Percentiles rank a stretch among this genome's conserved stretches.
Evolutionary conservation across 495 filamentous ascomycete genomes (phyloP).

Genomic region (Xylaria grammica): DNA sequence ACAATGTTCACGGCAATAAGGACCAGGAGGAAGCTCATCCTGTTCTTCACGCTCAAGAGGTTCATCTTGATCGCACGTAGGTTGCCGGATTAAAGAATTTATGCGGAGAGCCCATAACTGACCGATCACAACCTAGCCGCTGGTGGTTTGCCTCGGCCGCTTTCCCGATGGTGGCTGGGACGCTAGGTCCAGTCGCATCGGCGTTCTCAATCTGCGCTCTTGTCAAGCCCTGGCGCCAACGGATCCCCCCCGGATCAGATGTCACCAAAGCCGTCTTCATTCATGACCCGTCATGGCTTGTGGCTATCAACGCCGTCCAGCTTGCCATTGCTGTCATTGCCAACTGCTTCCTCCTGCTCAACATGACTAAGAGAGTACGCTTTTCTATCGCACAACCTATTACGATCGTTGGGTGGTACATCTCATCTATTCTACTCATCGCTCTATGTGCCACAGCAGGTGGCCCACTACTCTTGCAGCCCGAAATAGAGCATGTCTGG

Average conservation of each 20-base stretch:
- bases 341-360: conserved; percentile 76
- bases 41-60: conserved; percentile 34
- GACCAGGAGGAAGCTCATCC: conserved; percentile 42
- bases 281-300: conserved; percentile 73
- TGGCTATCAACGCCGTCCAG: conserved; percentile 75
- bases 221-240: conserved; percentile 73
- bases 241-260: conserved; percentile 55
- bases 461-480: conserved; percentile 52
- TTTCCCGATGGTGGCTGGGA: conserved; percentile 81
- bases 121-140: conserved; percentile 47
- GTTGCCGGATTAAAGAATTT: neutral
- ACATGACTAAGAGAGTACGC: conserved; percentile 80
- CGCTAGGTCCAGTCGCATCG: conserved; percentile 80
- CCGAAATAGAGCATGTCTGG: conserved; percentile 60
- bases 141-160: conserved; percentile 90
- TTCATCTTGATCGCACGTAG: conserved; percentile 62
- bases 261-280: conserved; percentile 59
- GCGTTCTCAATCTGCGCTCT: conserved; percentile 83
- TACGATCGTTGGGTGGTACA: conserved; percentile 64
- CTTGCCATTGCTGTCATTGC: conserved; percentile 71
- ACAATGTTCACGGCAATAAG: conserved; percentile 30
- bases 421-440: conserved; percentile 68
- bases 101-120: neutral
- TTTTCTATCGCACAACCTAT: conserved; percentile 82
- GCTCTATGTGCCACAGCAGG: conserved; percentile 62